Base-by-base conservation (phyloP, 768 basidiomycete species). In the Pholiota conissans region DNA sequence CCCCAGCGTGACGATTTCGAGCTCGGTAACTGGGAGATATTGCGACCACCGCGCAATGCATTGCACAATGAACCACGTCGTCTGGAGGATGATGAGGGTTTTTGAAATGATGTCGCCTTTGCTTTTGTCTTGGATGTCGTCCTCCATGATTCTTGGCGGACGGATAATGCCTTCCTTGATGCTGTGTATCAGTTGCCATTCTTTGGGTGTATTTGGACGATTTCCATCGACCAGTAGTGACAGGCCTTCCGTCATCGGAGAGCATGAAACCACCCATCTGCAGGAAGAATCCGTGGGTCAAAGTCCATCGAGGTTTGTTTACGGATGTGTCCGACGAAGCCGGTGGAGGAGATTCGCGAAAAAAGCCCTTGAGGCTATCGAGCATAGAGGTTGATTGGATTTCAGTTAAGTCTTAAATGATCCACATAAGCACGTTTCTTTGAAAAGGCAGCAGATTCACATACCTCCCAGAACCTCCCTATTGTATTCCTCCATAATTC, bases 1-100 rank as follows among this genome's bases (percentile, higher is more conserved):
- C 1, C 69, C 73, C 27, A 75, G 22, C 1, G 76, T 77, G n/a
- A 67, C 61, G 20, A 74, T 55, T 55, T 78, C 73, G 8, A 77
- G 67, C 24, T 72, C 65, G 4, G 71, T 73, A 22, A 72, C 32
- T 7, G 69, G 62, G 3, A 76, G 65, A 11, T 56, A 24, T 34
- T 65, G 52, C 2, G 16, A 28, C 26, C 49, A 20, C 5, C 75
- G 69, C 2, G 66, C 58, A 6, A 70, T 59, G 53, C 66, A 65
- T 40, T 73, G 67, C 20, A 65, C 29, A 50, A 65, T 50, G 58
- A 76, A 77, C 73, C 74, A 77, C 0, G 59, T 26, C 10, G 69
- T 65, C 51, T 78, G 76, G 2, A 65, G 14, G 5, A 74, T 26
- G 14, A 70, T 68, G 3, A 75, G 75, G n/a, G n/a, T n/a, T n/a